Evolutionary conservation across 257 asterid genomes (phyloP).

Genomic region (Lithospermum erythrorhizon): DNA sequence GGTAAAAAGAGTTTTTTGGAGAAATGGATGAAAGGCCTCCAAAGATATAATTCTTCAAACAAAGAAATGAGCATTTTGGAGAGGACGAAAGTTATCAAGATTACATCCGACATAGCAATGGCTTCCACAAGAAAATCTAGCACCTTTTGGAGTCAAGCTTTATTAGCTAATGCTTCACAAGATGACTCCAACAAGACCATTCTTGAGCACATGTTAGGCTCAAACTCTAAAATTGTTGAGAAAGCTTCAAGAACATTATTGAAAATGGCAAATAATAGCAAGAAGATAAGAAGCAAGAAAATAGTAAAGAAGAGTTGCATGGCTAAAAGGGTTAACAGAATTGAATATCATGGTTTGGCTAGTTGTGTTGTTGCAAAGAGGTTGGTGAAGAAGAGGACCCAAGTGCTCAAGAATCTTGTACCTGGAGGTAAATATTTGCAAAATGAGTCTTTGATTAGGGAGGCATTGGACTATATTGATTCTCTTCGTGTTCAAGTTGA

Average conservation of each 20-base stretch:
- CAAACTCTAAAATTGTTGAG: not conserved
- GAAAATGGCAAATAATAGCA: slow-evolving; percentile 16
- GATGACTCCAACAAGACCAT: not conserved
- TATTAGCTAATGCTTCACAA: not conserved
- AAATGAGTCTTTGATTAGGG: slow-evolving; percentile 44
- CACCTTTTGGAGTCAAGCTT: not conserved
- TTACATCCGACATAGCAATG: not conserved
- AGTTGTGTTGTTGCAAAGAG: slow-evolving; percentile 27
- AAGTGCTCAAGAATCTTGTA: slow-evolving; percentile 59
- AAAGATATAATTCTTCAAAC: not conserved
- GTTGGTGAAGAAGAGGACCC: slow-evolving; percentile 42
- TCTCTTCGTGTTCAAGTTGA: slow-evolving; percentile 68
- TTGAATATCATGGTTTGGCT: not conserved
- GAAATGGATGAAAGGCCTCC: not conserved
- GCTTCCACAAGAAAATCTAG: not conserved
- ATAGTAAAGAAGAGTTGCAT: slow-evolving; percentile 29
- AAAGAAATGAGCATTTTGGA: not conserved
- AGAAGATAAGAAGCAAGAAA: slow-evolving; percentile 27
- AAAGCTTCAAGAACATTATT: slow-evolving; percentile 3
- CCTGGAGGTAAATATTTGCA: slow-evolving; percentile 76
- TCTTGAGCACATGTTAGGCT: not conserved
- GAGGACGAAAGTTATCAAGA: not conserved
- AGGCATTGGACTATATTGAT: slow-evolving; percentile 80
- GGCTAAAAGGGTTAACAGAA: slow-evolving; percentile 6
- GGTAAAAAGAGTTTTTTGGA: not conserved